Evolutionary conservation across 192 early-diverging fungal species (phyloP), one percentile per base, ranked within the genome.

Genomic region (Coemansia pectinata): DNA sequence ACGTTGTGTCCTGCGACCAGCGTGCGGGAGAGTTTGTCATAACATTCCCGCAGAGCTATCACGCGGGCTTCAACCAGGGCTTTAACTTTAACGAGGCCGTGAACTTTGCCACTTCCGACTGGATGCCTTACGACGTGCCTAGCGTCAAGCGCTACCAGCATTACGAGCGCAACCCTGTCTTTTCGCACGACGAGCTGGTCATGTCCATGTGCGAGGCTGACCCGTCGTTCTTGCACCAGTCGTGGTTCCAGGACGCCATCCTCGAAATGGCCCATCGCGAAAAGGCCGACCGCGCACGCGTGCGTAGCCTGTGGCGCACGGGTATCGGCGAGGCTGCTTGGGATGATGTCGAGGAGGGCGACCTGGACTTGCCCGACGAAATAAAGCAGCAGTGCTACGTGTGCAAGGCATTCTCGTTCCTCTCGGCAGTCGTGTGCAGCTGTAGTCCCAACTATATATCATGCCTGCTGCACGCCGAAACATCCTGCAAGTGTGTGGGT

Each of bases 61-160:
- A 98, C 69, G 90, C 93, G 0, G 97, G 97, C 17, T 97, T 98
- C 79, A 98, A 98, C 73, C 97, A 98, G 47, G 97, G 97, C 82
- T 91, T 96, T 76, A 98, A 98, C 79, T 93, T 93, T 76, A 92
- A 91, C 47, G 96, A 98, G 77, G 96, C 97, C 0, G 97, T 98
- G 29, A 98, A 98, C 78, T 98, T 98, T 89, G 95, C 97, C 10
- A 87, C 91, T 8, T 86, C 92, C 4, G 92, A 97, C 73, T 98
- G 97, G 97, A 83, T 95, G 59, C 87, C 91, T 4, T 90, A 82
- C 69, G 97, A 93, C 40, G 65, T 88, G 1, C 86, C 87, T n/a
- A 95, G 95, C 71, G 91, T 90, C 5, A 71, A 86, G 52, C 89
- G 91, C 38, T 98, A 98, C 84, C 88, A 91, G 64, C 83, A 86